Evolutionary conservation across 371 early-diverging fungal genomes (phyloP).

Genomic region (Lichtheimia ornata): DNA sequence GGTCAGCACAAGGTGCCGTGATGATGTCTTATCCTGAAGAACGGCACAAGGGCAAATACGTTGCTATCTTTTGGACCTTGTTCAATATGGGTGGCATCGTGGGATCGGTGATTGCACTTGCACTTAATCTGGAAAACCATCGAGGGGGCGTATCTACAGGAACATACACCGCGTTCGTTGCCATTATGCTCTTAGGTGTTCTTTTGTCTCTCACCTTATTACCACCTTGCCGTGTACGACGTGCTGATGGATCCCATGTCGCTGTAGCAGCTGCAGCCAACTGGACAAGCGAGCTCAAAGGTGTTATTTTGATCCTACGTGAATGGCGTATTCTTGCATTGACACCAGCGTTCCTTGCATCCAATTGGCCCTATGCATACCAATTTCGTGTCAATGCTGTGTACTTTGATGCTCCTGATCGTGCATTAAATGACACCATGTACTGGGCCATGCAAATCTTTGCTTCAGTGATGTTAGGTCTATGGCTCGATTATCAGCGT

Average conservation of each 20-base stretch:
- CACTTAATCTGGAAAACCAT: constrained; percentile 54
- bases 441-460: constrained; percentile 76
- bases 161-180: constrained; percentile 70
- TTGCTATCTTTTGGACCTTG: constrained; percentile 78
- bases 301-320: constrained; percentile 60
- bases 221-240: constrained; percentile 60
- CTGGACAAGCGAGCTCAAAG: constrained; percentile 56
- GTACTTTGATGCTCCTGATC: constrained; percentile 61
- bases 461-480: constrained; percentile 57
- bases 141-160: constrained; percentile 41
- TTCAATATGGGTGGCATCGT: constrained; percentile 82
- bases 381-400: constrained; percentile 50
- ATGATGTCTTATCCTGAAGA: constrained; percentile 73
- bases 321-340: constrained; percentile 40
- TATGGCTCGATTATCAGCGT: constrained; percentile 52
- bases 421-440: constrained; percentile 65
- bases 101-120: constrained; percentile 72
- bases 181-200: constrained; percentile 65
- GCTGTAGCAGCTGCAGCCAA: constrained; percentile 47
- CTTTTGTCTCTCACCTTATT: constrained; percentile 54
- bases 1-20: constrained; percentile 71
- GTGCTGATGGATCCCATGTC: constrained; percentile 67
- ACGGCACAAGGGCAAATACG: constrained; percentile 71
- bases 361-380: constrained; percentile 81
- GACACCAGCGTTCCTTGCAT: constrained; percentile 70